A percentile compares a stretch with the other conserved stretches of the same genome.
These are phyloP conservation scores for Euphrasia arctica DNA, from an alignment of 305 asterid species.

Conservation along the genomic window DNA sequence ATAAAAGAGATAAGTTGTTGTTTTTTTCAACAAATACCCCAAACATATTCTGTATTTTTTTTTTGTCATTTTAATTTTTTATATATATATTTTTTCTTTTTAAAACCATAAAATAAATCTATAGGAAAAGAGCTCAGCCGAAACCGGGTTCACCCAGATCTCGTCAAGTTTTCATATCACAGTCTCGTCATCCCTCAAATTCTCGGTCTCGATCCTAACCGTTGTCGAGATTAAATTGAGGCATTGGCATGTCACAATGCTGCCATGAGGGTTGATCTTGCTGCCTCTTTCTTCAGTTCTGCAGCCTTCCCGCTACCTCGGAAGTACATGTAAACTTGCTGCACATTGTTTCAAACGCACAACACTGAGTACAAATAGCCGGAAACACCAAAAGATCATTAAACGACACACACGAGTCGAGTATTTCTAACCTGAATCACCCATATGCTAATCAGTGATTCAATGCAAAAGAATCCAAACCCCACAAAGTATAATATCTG, in stretches of 20 bases:
- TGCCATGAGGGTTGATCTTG: constrained; percentile 49
- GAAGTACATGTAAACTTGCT: constrained; percentile 68
- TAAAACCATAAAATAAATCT: no score
- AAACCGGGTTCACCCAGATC: no score
- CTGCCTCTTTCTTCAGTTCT: constrained; percentile 50
- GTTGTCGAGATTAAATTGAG: neutral
- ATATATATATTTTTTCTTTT: no score
- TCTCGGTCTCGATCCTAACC: no score
- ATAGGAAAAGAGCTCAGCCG: no score
- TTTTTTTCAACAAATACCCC: no score
- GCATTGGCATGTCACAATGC: constrained; percentile 38
- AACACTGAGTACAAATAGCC: constrained; percentile 15
- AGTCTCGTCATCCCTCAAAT: no score
- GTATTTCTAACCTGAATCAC: constrained; percentile 77
- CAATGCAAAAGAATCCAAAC: constrained; percentile 58
- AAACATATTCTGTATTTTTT: no score
- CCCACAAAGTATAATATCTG: constrained; percentile 87
- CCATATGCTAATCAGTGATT: constrained; percentile 84
- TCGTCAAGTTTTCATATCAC: no score
- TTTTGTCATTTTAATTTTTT: no score
- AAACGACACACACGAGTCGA: constrained; percentile 7
- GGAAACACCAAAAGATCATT: neutral
- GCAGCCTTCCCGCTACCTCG: constrained; percentile 67
- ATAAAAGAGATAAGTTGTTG: no score
- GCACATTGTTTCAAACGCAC: constrained; percentile 20